A percentile compares a stretch with the other conserved stretches of the same genome.
Evolutionary conservation across 2,329 filamentous ascomycete genomes (phyloP).

Genomic region (Cordyceps pruinosa): DNA sequence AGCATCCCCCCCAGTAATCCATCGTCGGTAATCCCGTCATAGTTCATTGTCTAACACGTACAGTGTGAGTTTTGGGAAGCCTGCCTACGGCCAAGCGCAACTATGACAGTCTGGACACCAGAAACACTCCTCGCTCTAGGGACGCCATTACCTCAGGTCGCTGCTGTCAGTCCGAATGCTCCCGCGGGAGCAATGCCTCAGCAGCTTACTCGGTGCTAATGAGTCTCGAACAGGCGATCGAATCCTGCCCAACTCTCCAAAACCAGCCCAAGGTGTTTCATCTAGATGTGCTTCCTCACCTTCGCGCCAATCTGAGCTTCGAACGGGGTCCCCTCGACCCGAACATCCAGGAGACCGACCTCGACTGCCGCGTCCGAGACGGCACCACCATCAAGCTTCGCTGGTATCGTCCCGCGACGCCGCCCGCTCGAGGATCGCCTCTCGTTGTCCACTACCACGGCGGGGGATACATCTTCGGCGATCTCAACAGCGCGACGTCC

Average conservation of each 20-base stretch:
- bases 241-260: neutral
- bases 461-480: neutral
- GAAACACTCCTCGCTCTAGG: neutral
- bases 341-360: neutral
- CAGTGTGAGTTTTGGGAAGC: no score
- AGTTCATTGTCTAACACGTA: no score
- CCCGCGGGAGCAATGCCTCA: neutral
- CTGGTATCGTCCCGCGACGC: neutral
- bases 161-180: neutral
- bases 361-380: neutral
- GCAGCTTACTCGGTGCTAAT: neutral
- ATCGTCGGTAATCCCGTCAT: no score
- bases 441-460: neutral
- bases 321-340: neutral
- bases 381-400: neutral
- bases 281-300: neutral
- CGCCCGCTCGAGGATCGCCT: neutral
- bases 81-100: no score
- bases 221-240: neutral
- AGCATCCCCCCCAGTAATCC: no score
- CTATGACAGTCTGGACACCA: neutral
- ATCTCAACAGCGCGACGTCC: neutral
- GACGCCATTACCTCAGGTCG: neutral
- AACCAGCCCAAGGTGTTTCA: neutral
- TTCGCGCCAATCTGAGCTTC: neutral